Percentiles rank a stretch among this genome's conserved stretches.
These are phyloP conservation scores for Cucumis melo DNA, from an alignment of 306 rosid species.

Conservation along the genomic window DNA sequence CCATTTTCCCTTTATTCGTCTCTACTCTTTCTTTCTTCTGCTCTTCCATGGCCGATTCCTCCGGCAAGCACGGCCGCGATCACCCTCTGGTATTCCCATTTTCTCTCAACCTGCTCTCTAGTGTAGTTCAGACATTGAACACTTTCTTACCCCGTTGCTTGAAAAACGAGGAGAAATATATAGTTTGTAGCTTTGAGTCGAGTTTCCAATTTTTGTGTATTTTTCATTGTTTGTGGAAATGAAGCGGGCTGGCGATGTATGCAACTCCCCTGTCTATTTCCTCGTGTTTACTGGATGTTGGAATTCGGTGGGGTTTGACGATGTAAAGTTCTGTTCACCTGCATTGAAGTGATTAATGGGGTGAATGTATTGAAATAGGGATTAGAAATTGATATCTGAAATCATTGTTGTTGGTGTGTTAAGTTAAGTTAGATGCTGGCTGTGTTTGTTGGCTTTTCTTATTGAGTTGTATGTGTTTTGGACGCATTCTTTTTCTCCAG, in stretches of 20 bases:
- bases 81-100: constrained; percentile 24
- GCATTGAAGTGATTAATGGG: not conserved
- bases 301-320: not conserved
- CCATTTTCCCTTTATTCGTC: not conserved
- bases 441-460: constrained; percentile 1
- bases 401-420: not conserved
- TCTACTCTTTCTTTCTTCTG: not conserved
- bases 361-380: not conserved
- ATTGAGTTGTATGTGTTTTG: constrained; percentile 3
- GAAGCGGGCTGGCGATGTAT: not conserved
- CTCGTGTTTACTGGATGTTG: not conserved
- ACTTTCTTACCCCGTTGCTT: not conserved
- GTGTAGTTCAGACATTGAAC: not conserved
- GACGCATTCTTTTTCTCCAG: constrained; percentile 23
- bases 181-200: not conserved
- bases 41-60: constrained; percentile 27
- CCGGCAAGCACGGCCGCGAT: constrained; percentile 42
- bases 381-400: not conserved
- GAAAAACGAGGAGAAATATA: not conserved
- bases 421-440: not conserved
- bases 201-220: not conserved
- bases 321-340: not conserved
- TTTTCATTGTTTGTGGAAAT: not conserved
- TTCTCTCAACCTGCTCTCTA: not conserved
- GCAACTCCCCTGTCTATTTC: not conserved